phyloP scores from a whole-genome alignment of 495 filamentous ascomycete species.

The Talaromyces stipitatus region DNA sequence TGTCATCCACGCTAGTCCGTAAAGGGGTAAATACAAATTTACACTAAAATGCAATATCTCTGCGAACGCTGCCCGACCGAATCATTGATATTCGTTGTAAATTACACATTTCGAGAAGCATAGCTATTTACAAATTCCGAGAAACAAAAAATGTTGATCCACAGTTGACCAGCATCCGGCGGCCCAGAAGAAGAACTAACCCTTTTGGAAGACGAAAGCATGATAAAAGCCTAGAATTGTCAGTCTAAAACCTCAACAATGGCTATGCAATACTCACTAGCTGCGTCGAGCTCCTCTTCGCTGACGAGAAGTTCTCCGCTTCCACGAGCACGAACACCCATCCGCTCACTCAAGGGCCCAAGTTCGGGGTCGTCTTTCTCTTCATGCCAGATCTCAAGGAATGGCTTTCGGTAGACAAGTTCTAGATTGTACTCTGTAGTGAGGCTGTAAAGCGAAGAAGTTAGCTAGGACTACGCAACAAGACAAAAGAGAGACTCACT shows the following conservation, averaged over 20 bases:
- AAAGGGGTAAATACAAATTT: neutral
- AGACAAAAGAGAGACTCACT: conserved; percentile 24
- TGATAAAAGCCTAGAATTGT: conserved; percentile 61
- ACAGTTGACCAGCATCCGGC: neutral
- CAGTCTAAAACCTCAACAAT: neutral
- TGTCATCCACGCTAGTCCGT: conserved; percentile 1
- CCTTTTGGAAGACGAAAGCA: conserved; percentile 91
- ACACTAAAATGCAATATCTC: neutral
- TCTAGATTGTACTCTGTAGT: conserved; percentile 97
- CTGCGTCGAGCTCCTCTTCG: conserved; percentile 81
- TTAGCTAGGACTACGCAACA: conserved; percentile 13
- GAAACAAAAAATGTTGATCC: neutral
- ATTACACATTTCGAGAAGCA: neutral
- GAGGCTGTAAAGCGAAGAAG: conserved; percentile 30
- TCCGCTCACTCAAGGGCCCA: conserved; percentile 79
- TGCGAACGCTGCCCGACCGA: too few relatives aligned
- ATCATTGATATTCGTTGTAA: neutral
- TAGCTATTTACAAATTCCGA: neutral
- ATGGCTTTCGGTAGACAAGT: conserved; percentile 81
- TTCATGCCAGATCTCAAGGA: conserved; percentile 82
- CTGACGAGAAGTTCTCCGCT: conserved; percentile 61
- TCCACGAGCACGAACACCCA: conserved; percentile 75
- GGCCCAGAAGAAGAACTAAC: conserved; percentile 32
- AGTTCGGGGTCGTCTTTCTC: conserved; percentile 76
- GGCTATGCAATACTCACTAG: conserved; percentile 38